Evolutionary conservation across 2,329 filamentous ascomycete species (phyloP).

Genomic region (Furcasterigmium furcatum): DNA sequence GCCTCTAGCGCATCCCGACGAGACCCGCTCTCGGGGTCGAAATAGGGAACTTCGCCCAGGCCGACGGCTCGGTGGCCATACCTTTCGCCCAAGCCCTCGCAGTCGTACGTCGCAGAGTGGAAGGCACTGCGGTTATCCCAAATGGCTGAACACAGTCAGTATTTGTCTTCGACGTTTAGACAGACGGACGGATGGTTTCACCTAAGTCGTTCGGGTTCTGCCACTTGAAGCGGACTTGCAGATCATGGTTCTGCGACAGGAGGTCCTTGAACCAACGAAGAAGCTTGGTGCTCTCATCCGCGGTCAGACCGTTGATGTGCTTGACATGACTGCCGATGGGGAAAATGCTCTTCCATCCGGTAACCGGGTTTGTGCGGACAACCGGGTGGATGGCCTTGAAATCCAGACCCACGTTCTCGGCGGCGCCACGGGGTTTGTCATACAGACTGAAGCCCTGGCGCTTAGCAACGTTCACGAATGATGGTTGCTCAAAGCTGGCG

Average conservation of each 20-base stretch:
- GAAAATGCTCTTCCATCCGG: conserved; percentile 53
- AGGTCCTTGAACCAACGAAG: conserved; percentile 35
- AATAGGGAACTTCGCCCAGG: conserved; percentile 51
- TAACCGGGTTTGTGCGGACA: conserved; percentile 59
- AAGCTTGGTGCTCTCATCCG: conserved; percentile 37
- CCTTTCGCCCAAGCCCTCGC: conserved; percentile 46
- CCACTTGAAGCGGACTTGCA: conserved; percentile 46
- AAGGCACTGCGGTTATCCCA: conserved; percentile 61
- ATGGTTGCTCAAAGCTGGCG: conserved; percentile 37
- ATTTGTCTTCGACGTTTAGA: fast-evolving
- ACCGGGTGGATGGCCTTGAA: conserved; percentile 51
- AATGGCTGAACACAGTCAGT: too few species aligned
- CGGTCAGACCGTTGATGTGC: conserved; percentile 38
- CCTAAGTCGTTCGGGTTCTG: conserved; percentile 34
- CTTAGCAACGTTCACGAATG: conserved; percentile 31
- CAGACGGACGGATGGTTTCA: conserved; percentile 4
- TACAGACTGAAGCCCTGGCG: conserved; percentile 25
- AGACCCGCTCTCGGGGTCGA: conserved; percentile 47
- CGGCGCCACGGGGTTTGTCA: conserved; percentile 25
- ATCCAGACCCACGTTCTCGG: conserved; percentile 42
- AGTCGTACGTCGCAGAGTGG: conserved; percentile 58
- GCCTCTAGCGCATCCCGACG: conserved; percentile 3
- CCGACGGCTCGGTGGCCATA: conserved; percentile 50
- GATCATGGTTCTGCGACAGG: conserved; percentile 42
- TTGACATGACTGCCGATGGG: conserved; percentile 35